Evolutionary conservation across 768 basidiomycete species (phyloP).

Genomic region (Bullera alba): DNA sequence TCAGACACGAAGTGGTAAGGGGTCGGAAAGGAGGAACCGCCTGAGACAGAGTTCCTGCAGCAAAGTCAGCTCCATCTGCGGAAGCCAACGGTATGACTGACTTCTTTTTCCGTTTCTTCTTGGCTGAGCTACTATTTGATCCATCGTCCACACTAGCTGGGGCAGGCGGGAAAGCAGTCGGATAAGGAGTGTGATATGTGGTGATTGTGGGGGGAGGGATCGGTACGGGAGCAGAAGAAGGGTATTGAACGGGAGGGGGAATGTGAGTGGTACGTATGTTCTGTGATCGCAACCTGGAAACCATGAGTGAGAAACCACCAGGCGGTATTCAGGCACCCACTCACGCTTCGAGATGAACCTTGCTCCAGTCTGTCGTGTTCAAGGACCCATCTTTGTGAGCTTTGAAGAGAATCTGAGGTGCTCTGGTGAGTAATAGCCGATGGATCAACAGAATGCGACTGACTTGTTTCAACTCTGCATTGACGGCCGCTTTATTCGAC

Average conservation of each 20-base stretch:
- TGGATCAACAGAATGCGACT: conserved; percentile 6
- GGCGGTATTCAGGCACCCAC: conserved; percentile 5
- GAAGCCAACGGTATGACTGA: not conserved
- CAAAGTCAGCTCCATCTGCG: not conserved
- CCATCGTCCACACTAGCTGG: not conserved
- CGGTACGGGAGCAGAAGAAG: conserved; percentile 14
- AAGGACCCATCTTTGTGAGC: conserved; percentile 76
- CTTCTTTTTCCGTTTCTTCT: conserved; percentile 15
- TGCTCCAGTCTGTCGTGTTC: conserved; percentile 90
- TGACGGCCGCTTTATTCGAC: conserved; percentile 75
- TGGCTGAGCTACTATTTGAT: not conserved
- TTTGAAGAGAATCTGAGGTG: conserved; percentile 70
- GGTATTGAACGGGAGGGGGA: conserved; percentile 4
- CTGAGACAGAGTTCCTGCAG: not conserved
- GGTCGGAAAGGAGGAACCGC: conserved; percentile 9
- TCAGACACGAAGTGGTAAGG: conserved; percentile 20
- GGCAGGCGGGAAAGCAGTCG: not conserved
- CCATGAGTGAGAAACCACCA: not conserved
- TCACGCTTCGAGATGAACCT: conserved; percentile 79
- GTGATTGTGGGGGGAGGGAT: conserved; percentile 5
- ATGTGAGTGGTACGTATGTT: conserved; percentile 25
- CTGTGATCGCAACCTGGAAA: conserved; percentile 32
- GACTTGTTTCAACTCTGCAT: conserved; percentile 78
- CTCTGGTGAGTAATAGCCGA: not conserved
- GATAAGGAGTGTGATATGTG: not conserved